These are phyloP conservation scores for Myrica gale DNA, from an alignment of 306 rosid species.

Conservation along the genomic window DNA sequence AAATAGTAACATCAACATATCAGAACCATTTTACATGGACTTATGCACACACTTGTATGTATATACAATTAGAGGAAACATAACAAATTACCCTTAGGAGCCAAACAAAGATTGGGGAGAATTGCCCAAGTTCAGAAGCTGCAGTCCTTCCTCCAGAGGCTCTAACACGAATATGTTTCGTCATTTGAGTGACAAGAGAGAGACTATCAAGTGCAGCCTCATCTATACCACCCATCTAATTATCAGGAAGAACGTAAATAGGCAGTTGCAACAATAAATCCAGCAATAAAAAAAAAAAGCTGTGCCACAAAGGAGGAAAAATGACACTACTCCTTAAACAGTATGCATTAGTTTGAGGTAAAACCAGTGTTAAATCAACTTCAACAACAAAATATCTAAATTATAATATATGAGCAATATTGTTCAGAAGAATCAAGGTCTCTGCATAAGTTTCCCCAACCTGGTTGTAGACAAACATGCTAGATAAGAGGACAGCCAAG, in stretches of 20 bases:
- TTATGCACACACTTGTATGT: not conserved
- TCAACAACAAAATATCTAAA: no score
- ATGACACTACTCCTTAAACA: not conserved
- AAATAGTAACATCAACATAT: not conserved
- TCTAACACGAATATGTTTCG: slow-evolving; percentile 86
- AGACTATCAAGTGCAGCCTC: slow-evolving; percentile 93
- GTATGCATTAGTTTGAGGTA: not conserved
- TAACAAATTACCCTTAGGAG: slow-evolving; percentile 73
- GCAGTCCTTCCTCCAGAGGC: slow-evolving; percentile 78
- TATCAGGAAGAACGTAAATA: slow-evolving; percentile 15
- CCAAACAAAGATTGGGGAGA: slow-evolving; percentile 93
- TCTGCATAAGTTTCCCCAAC: slow-evolving; percentile 41
- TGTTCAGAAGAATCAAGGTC: slow-evolving; percentile 11
- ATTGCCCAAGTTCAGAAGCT: slow-evolving; percentile 80
- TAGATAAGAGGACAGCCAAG: slow-evolving; percentile 84
- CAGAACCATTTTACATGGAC: not conserved
- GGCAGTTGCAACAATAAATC: slow-evolving; percentile 23
- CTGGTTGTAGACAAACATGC: slow-evolving; percentile 96
- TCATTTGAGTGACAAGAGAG: slow-evolving; percentile 94
- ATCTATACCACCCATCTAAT: slow-evolving; percentile 91
- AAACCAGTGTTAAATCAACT: slow-evolving; percentile 1
- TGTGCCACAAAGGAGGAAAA: not conserved
- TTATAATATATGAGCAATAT: not conserved
- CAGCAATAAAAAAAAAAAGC: not conserved
- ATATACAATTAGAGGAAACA: not conserved